Evolutionary conservation across 2,329 filamentous ascomycete genomes (phyloP), one percentile per base, ranked within the genome.

Genomic region (Phaeophleospora eucalypticola): DNA sequence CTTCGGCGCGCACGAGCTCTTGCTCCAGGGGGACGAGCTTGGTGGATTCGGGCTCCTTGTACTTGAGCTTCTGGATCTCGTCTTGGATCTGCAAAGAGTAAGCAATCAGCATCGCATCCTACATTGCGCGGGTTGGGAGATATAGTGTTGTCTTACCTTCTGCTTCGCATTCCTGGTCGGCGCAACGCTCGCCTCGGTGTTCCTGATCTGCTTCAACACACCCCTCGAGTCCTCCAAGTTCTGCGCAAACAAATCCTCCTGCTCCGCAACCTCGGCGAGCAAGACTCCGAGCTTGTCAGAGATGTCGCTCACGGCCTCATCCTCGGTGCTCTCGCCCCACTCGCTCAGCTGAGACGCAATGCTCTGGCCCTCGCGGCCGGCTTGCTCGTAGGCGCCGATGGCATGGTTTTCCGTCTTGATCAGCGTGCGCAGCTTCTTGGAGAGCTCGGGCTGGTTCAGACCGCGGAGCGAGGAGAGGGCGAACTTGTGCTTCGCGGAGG

Each of bases 361-460:
- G 41, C 82, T 81, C 51, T 88, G 72, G 47, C 89, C 87, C 73
- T 96, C 91, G 49, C 85, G 86, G 40, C 84, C 88, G 4, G 91
- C 93, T 4, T 81, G 74, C 72, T 95, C 89, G 71, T 96, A 86
- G 40, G 87, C 86, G 41, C 79, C 77, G 61, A 97, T 89, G 29
- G 90, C 83, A 64, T 86, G 83, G 75, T 96, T 97, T 70, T 94
- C 86, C 41, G 86, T 87, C 74, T 98, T 98, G 76, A 97, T 95
- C 51, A 98, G 79, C 60, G 85, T 86, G 77, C 84, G 94, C 42
- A 98, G 82, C 66, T 85, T 87, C 69, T 87, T 89, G 60, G 87
- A 89, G 20, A 96, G 80, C 68, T 96, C 89, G 3, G 90, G 88
- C 65, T 95, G 89, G 39, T 46, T 59, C 85, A 84, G 81, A 46